Base-by-base conservation (phyloP, 352 stramenopile species). In the Globisporangium middletonii region DNA sequence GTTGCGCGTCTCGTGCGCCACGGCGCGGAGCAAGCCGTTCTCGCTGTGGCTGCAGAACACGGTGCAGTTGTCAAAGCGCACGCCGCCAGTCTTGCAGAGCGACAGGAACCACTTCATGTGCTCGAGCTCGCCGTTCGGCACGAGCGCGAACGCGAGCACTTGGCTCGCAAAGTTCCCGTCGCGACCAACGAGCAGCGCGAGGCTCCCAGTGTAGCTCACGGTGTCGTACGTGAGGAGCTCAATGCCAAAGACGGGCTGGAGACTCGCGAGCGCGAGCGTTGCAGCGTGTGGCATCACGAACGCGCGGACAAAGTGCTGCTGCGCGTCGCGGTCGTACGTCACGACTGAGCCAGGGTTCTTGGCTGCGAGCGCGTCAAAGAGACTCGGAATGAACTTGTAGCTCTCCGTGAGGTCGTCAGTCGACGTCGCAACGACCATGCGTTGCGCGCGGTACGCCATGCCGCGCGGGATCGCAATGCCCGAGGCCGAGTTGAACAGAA, bases 301-400 rank as follows among this genome's bases (percentile, higher is more conserved):
- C 3, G 79, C 73, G 12, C 82, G 79, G 30, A 88, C 68, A 53
- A 92, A 92, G 56, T 88, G 82, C 18, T 71, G 65, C 26, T 79
- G 68, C 23, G 72, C 55, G 33, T 86, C 73, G 47, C 79, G 79
- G 53, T 88, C 79, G 65, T 88, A 89, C 28, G 63, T 67, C 11
- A 79, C 68, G 13, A 69, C 83, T 1, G 82, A 89, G 2, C 72
- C 75, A 4, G 79, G 74, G 56, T 92, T 92, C 66, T 92, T 92
- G 52, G 72, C 77, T 27, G 63, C 67, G 61, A 92, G 88, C 12
- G 77, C 83, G 44, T 87, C 72, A 4, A 90, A 62, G 30, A 92
- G 57, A 51, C 77, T 88, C 16, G 82, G 78, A 11, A 92, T 86
- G 55, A 88, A 92, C 67, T 92, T 92, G 73, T 92, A 92, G 64